Conservation (phyloP, 2,329 filamentous ascomycete genomes). For the Fusarium redolens region DNA sequence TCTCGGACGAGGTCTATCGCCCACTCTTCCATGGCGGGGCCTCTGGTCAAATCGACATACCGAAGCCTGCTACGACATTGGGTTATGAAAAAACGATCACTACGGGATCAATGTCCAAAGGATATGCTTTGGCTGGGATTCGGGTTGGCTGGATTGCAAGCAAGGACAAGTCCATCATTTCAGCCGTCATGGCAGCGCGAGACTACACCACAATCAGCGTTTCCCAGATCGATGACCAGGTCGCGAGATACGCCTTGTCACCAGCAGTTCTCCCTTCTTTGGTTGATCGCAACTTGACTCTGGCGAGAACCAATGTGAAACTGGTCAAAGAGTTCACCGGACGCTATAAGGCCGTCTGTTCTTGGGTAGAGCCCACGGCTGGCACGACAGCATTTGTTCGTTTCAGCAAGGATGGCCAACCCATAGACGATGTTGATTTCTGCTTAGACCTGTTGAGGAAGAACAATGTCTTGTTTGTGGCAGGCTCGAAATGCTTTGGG, state of each 20-base stretch:
- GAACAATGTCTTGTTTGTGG: slow-evolving; percentile 79
- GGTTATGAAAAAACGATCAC: slow-evolving; percentile 77
- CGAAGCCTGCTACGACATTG: slow-evolving; percentile 74
- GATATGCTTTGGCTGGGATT: slow-evolving; percentile 84
- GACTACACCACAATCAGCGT: slow-evolving; percentile 91
- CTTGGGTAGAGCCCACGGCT: slow-evolving; percentile 79
- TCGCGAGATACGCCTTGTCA: slow-evolving; percentile 80
- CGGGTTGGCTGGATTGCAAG: slow-evolving; percentile 86
- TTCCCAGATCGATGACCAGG: slow-evolving; percentile 81
- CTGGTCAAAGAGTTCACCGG: slow-evolving; percentile 76
- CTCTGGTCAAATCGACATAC: slow-evolving; percentile 64
- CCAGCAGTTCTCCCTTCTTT: slow-evolving; percentile 53
- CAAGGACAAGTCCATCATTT: slow-evolving; percentile 70
- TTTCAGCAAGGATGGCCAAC: slow-evolving; percentile 69
- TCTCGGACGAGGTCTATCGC: slow-evolving; percentile 85
- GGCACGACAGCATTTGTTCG: slow-evolving; percentile 84
- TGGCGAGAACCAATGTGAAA: slow-evolving; percentile 75
- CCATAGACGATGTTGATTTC: slow-evolving; percentile 78
- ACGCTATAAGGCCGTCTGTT: slow-evolving; percentile 70
- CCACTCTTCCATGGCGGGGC: slow-evolving; percentile 78
- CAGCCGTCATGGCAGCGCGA: slow-evolving; percentile 71
- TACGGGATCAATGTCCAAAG: slow-evolving; percentile 87
- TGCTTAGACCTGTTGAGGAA: slow-evolving; percentile 75
- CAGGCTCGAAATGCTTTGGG: slow-evolving; percentile 80
- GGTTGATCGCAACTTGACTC: slow-evolving; percentile 65